These are phyloP conservation scores for Oryza meyeriana DNA, from an alignment of 176 grass and related monocot species.

Conservation along the genomic window DNA sequence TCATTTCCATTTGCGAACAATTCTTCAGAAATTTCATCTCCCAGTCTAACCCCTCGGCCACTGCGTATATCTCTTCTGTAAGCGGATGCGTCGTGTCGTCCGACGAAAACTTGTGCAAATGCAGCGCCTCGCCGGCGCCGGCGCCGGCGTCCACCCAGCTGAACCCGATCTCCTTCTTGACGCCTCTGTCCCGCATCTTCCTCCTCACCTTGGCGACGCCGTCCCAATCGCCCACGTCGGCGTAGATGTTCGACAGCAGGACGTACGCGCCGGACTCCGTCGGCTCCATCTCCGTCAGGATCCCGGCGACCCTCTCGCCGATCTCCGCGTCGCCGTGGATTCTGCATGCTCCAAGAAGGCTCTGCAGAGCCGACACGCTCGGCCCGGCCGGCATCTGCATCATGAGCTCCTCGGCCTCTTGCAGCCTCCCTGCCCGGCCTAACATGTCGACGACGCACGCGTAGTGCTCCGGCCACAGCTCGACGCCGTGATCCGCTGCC, in stretches of 20 bases:
- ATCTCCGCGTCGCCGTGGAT: slow-evolving; percentile 59
- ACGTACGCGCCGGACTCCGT: slow-evolving; percentile 69
- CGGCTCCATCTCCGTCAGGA: slow-evolving; percentile 45
- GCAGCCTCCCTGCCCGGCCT: slow-evolving; percentile 60
- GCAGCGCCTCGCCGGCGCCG: not conserved
- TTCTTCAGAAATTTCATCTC: slow-evolving; percentile 59
- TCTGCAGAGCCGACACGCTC: slow-evolving; percentile 70
- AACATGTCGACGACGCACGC: slow-evolving; percentile 83
- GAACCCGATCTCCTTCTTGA: slow-evolving; percentile 81
- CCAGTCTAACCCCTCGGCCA: slow-evolving; percentile 51
- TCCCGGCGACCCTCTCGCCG: slow-evolving; percentile 48
- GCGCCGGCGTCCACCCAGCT: slow-evolving; percentile 79
- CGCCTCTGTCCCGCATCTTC: slow-evolving; percentile 65
- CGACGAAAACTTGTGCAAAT: slow-evolving; percentile 75
- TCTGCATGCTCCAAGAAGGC: slow-evolving; percentile 69
- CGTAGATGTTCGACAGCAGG: slow-evolving; percentile 82
- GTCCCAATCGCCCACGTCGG: slow-evolving; percentile 66
- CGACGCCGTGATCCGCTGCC: slow-evolving; percentile 28
- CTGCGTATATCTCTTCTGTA: slow-evolving; percentile 56
- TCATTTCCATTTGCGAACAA: slow-evolving; percentile 30
- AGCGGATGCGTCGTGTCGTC: slow-evolving; percentile 62
- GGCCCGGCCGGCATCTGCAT: slow-evolving; percentile 42
- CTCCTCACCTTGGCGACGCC: slow-evolving; percentile 59
- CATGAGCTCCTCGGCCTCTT: slow-evolving; percentile 69
- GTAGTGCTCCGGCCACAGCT: slow-evolving; percentile 82